phyloP scores from a whole-genome alignment of 2,329 filamentous ascomycete species.

The Stagonosporopsis tanaceti region DNA sequence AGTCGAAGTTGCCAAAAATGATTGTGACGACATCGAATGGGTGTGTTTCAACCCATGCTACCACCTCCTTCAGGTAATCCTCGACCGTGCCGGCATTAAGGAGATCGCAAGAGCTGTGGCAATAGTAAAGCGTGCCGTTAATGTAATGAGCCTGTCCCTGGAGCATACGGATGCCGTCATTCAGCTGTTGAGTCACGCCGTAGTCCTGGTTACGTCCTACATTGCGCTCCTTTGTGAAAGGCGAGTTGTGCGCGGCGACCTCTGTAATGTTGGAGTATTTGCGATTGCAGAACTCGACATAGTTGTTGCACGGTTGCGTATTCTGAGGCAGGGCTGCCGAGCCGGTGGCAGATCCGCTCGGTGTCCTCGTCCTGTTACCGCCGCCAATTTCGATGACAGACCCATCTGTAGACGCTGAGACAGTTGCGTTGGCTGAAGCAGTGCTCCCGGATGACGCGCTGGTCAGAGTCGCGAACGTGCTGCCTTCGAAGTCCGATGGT shows the following conservation, averaged over 20 bases:
- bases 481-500: conserved; percentile 40
- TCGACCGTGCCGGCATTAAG: conserved; percentile 83
- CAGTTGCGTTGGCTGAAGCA: conserved; percentile 33
- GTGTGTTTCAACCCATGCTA: conserved; percentile 75
- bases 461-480: conserved; percentile 34
- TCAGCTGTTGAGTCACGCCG: conserved; percentile 48
- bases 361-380: conserved; percentile 36
- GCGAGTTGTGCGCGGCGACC: conserved; percentile 52
- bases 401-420: conserved; percentile 25
- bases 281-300: conserved; percentile 50
- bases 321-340: conserved; percentile 45
- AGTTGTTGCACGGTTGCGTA: conserved; percentile 54
- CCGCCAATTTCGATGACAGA: conserved; percentile 41
- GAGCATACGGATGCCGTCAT: conserved; percentile 55
- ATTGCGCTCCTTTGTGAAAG: conserved; percentile 45
- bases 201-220: conserved; percentile 49
- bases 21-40: conserved; percentile 92
- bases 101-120: conserved; percentile 85
- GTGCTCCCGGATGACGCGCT: conserved; percentile 26
- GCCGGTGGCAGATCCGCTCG: conserved; percentile 32
- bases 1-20: conserved; percentile 79
- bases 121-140: conserved; percentile 75
- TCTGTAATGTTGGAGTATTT: conserved; percentile 54
- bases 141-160: conserved; percentile 67
- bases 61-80: conserved; percentile 74